Evolutionary conservation across 192 early-diverging fungal species (phyloP).

Genomic region (Paraglomus brasilianum): DNA sequence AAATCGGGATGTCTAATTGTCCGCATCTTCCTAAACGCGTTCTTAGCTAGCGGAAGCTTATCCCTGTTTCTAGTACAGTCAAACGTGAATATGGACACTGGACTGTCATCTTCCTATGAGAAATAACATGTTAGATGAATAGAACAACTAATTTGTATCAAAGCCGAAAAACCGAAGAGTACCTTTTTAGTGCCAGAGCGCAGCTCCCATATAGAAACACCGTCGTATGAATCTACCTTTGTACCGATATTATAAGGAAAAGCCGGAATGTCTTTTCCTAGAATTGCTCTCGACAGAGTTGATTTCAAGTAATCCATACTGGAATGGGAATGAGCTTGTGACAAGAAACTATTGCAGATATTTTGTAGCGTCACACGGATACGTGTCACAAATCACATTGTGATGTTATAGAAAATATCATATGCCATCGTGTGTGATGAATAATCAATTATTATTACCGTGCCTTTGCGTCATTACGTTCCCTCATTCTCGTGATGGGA

Average conservation of each 20-base stretch:
- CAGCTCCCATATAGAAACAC: conserved; percentile 62
- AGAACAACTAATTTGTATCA: background rate
- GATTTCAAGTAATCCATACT: conserved; percentile 40
- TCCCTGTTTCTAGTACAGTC: conserved; percentile 65
- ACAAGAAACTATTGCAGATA: background rate
- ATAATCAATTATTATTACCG: too few relatives aligned
- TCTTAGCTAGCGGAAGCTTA: conserved; percentile 79
- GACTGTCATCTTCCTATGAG: conserved; percentile 58
- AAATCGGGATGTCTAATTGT: conserved; percentile 91
- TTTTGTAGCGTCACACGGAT: too few relatives aligned
- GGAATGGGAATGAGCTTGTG: background rate
- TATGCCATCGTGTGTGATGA: too few relatives aligned
- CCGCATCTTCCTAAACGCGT: conserved; percentile 80
- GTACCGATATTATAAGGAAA: conserved; percentile 70
- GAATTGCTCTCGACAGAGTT: conserved; percentile 44
- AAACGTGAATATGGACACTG: conserved; percentile 83
- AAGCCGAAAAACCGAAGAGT: background rate
- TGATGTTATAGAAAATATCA: too few relatives aligned
- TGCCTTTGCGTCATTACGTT: too few relatives aligned
- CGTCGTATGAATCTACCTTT: conserved; percentile 56
- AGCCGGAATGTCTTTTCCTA: conserved; percentile 59
- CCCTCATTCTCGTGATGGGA: too few relatives aligned
- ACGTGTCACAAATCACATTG: too few relatives aligned
- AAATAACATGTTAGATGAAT: background rate
- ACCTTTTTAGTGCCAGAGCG: conserved; percentile 68